phyloP scores from a whole-genome alignment of 192 early-diverging fungal species.

The Geranomyces michiganensis region DNA sequence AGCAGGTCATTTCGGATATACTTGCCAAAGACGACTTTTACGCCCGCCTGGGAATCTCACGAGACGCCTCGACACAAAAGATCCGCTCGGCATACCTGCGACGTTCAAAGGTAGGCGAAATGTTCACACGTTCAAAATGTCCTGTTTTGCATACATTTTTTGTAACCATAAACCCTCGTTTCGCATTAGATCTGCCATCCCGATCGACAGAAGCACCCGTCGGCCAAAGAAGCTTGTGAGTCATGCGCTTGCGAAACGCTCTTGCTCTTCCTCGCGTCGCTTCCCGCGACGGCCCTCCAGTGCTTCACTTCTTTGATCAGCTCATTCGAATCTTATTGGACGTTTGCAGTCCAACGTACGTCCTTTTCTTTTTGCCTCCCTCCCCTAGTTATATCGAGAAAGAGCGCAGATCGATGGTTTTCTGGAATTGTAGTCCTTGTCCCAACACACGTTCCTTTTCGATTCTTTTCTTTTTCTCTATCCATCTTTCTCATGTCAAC shows the following conservation, averaged over 20 bases:
- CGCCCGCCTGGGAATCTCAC: conserved; percentile 20
- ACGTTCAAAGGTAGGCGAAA: conserved; percentile 40
- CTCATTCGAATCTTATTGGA: conserved; percentile 16
- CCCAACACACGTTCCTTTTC: not conserved
- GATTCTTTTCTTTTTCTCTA: not conserved
- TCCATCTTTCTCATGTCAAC: not conserved
- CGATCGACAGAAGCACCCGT: conserved; percentile 31
- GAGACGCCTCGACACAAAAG: conserved; percentile 11
- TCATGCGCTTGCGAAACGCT: not conserved
- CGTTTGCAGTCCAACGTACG: conserved; percentile 18
- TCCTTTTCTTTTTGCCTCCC: conserved; percentile 1
- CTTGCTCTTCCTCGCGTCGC: not conserved
- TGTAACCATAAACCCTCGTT: not conserved
- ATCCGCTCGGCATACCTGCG: conserved; percentile 30
- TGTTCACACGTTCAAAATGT: no score
- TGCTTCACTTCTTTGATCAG: not conserved
- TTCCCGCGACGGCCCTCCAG: not conserved
- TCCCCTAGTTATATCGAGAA: not conserved
- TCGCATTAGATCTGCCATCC: conserved; percentile 32
- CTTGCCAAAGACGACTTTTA: conserved; percentile 30
- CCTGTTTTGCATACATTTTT: not conserved
- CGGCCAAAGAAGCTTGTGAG: conserved; percentile 44
- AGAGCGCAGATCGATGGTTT: no score
- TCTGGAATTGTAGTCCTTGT: no score
- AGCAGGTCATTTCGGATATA: conserved; percentile 13